Percentiles rank a stretch among this genome's conserved stretches.
These are phyloP conservation scores for Forsythia viridissima DNA, from an alignment of 257 asterid genomes.

Conservation along the genomic window DNA sequence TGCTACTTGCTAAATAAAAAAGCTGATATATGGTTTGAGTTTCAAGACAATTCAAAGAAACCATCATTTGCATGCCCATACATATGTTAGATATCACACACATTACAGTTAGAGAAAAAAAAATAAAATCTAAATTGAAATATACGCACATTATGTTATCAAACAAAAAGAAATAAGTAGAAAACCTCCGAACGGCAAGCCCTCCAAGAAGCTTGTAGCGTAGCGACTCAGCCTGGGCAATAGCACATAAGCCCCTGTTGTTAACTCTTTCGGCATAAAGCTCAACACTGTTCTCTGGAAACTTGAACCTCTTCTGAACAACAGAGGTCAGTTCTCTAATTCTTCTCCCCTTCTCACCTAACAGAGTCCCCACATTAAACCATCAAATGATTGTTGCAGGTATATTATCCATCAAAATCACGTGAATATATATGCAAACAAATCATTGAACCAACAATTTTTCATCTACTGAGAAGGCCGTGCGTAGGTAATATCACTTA, in stretches of 20 bases:
- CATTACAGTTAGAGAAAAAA: neutral
- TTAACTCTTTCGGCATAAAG: constrained; percentile 38
- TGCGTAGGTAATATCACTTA: neutral
- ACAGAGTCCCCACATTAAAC: neutral
- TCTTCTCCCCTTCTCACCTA: constrained; percentile 44
- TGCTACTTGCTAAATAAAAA: neutral
- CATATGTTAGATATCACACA: neutral
- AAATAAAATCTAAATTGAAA: neutral
- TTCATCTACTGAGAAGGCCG: neutral
- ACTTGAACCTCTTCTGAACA: constrained; percentile 38
- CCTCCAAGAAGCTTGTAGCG: constrained; percentile 40
- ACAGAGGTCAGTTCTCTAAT: constrained; percentile 35
- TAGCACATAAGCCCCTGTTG: constrained; percentile 39
- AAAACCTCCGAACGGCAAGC: constrained; percentile 37
- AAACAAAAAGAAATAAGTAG: neutral
- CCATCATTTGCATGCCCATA: neutral
- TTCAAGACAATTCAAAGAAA: neutral
- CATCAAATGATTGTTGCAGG: neutral
- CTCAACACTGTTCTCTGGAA: constrained; percentile 36
- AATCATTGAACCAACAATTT: neutral
- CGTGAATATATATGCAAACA: neutral
- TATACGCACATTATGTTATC: neutral
- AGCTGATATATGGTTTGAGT: neutral
- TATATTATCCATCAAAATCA: neutral
- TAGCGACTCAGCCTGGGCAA: constrained; percentile 41